These are phyloP conservation scores for Wickerhamiella hasegawae DNA, from an alignment of 805 yeast genomes.

Conservation along the genomic window DNA sequence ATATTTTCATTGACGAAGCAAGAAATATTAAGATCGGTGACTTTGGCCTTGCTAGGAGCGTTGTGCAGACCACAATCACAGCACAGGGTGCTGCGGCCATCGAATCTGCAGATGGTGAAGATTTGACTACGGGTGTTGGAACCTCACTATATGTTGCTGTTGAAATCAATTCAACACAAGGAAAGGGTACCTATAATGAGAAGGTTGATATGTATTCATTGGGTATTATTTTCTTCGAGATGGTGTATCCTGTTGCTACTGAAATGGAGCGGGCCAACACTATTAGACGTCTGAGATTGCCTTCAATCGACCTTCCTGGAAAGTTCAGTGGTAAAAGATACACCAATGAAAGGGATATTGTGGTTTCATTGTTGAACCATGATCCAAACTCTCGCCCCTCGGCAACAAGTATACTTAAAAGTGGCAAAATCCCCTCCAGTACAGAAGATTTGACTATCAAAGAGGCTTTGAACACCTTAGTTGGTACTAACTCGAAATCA, in stretches of 20 bases:
- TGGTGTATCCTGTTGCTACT: slow-evolving; percentile 73
- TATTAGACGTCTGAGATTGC: slow-evolving; percentile 44
- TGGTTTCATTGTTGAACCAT: slow-evolving; percentile 55
- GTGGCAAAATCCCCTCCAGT: slow-evolving; percentile 75
- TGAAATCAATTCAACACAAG: slow-evolving; percentile 35
- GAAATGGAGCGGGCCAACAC: slow-evolving; percentile 84
- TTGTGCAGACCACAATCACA: slow-evolving; percentile 10
- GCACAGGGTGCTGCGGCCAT: slow-evolving; percentile 2
- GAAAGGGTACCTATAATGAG: slow-evolving; percentile 64
- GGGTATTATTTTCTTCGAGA: slow-evolving; percentile 90
- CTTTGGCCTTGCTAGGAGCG: slow-evolving; percentile 82
- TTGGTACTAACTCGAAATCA: slow-evolving; percentile 89
- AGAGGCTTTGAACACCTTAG: slow-evolving; percentile 70
- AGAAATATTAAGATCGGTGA: slow-evolving; percentile 92
- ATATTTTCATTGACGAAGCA: slow-evolving; percentile 84
- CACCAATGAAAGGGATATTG: slow-evolving; percentile 48
- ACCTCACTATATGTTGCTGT: slow-evolving; percentile 86
- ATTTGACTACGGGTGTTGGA: slow-evolving; percentile 84
- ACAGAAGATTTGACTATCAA: slow-evolving; percentile 81
- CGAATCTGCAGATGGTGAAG: slow-evolving; percentile 35
- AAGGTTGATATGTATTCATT: slow-evolving; percentile 92
- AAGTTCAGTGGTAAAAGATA: slow-evolving; percentile 41
- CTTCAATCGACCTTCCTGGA: slow-evolving; percentile 49
- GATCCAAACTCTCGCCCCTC: slow-evolving; percentile 66
- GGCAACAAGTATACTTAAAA: slow-evolving; percentile 56